Percentiles rank a stretch among this genome's conserved stretches.
These are phyloP conservation scores for Chionographis japonica DNA, from an alignment of 106 monocot genomes.

Conservation along the genomic window DNA sequence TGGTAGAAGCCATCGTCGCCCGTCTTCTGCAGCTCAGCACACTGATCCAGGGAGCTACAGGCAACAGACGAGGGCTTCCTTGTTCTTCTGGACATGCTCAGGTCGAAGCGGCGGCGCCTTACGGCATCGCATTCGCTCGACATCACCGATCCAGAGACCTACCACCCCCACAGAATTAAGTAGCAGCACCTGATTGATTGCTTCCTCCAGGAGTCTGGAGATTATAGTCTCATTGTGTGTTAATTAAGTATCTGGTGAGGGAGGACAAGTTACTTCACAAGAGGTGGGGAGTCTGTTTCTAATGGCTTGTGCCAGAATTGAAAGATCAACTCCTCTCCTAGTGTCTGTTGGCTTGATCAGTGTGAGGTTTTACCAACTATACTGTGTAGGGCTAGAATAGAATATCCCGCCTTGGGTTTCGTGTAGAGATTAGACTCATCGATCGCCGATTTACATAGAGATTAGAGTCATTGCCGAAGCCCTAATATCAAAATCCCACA, in stretches of 20 bases:
- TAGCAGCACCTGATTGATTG: not conserved
- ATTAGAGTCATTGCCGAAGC: no score
- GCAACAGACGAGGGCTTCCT: slow-evolving; percentile 14
- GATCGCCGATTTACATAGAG: no score
- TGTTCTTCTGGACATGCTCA: slow-evolving; percentile 46
- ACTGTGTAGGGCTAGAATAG: no score
- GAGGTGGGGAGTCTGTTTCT: slow-evolving; percentile 6
- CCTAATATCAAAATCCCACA: no score
- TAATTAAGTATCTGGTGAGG: not conserved
- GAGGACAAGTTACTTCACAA: not conserved
- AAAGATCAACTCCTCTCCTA: not conserved
- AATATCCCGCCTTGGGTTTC: no score
- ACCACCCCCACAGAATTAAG: not conserved
- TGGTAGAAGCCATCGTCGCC: not conserved
- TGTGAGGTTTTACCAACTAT: not conserved
- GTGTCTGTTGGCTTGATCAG: not conserved
- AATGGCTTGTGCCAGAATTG: not conserved
- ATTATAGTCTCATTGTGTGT: not conserved
- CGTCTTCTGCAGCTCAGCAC: not conserved
- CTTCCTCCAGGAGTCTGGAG: not conserved
- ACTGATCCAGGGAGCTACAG: not conserved
- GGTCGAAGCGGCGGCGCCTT: slow-evolving; percentile 29
- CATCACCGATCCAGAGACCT: slow-evolving; percentile 12
- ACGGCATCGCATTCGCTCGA: slow-evolving; percentile 10
- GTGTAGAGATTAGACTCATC: no score